These are phyloP conservation scores for Centaurea solstitialis DNA, from an alignment of 129 eudicot genomes.

Conservation along the genomic window DNA sequence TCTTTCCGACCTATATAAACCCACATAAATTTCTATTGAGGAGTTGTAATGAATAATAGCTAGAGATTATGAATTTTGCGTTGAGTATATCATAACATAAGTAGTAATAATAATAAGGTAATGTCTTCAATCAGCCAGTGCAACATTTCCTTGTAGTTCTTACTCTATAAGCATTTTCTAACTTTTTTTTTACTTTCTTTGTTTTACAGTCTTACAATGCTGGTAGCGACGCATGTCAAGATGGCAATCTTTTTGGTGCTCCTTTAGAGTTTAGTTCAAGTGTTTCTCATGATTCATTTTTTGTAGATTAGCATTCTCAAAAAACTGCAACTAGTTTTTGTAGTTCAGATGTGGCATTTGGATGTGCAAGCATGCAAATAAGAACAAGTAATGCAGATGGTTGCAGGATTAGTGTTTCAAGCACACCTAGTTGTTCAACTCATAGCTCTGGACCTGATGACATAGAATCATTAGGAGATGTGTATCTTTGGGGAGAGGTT, in stretches of 20 bases:
- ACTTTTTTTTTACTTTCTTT: not conserved
- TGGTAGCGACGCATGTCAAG: slow-evolving; percentile 37
- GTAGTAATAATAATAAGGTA: not conserved
- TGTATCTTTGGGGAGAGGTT: slow-evolving; percentile 90
- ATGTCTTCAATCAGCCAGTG: not conserved
- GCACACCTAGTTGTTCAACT: slow-evolving; percentile 91
- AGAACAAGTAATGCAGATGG: slow-evolving; percentile 80
- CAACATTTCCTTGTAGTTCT: not conserved
- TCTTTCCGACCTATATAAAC: not conserved
- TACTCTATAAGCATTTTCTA: not conserved
- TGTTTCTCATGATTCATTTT: slow-evolving; percentile 38
- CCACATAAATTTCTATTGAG: not conserved
- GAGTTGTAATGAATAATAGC: not conserved
- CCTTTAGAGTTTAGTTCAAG: slow-evolving; percentile 50
- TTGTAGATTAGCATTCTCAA: slow-evolving; percentile 32
- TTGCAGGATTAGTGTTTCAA: slow-evolving; percentile 83
- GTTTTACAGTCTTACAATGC: slow-evolving; percentile 42
- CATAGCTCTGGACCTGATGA: slow-evolving; percentile 87
- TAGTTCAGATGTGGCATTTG: slow-evolving; percentile 66
- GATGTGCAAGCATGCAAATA: slow-evolving; percentile 71
- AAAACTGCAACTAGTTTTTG: slow-evolving; percentile 25
- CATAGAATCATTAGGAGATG: slow-evolving; percentile 91
- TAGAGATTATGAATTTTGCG: no score
- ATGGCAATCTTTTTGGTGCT: slow-evolving; percentile 39
- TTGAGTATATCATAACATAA: no score